Evolutionary conservation across 2,329 filamentous ascomycete species (phyloP).

Genomic region (Atkinsonella hypoxylon): DNA sequence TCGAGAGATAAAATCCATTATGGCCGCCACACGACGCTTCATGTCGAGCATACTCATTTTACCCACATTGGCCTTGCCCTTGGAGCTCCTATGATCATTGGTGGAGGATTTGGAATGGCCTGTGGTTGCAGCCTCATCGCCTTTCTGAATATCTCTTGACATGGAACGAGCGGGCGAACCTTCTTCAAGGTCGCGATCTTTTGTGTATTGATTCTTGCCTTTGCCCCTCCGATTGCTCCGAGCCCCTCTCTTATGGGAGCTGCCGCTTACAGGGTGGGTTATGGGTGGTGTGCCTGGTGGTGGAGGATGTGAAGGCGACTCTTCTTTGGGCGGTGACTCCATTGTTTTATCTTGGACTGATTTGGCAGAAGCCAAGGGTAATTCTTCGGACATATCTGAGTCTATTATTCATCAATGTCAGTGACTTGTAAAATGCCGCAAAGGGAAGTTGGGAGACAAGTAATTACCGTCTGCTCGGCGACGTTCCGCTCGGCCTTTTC

Average conservation of each 20-base stretch:
- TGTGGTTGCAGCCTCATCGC: constrained; percentile 21
- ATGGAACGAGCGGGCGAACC: constrained; percentile 45
- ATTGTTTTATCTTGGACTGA: constrained; percentile 17
- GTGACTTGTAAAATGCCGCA: neutral
- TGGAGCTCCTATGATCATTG: constrained; percentile 40
- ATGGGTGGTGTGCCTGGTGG: constrained; percentile 30
- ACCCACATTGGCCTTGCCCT: constrained; percentile 38
- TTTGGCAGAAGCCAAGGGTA: constrained; percentile 34
- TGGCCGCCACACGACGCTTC: constrained; percentile 70
- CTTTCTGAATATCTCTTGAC: constrained; percentile 34
- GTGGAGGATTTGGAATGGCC: constrained; percentile 23
- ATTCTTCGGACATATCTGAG: constrained; percentile 60
- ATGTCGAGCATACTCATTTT: constrained; percentile 81
- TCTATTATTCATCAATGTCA: constrained; percentile 31
- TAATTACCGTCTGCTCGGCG: constrained; percentile 64
- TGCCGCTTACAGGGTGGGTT: constrained; percentile 31
- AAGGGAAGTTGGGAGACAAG: neutral
- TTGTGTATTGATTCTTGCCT: constrained; percentile 74
- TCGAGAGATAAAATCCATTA: constrained; percentile 80
- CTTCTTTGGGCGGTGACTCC: constrained; percentile 17
- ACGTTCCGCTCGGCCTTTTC: constrained; percentile 71
- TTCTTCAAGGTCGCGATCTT: constrained; percentile 52
- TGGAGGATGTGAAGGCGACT: constrained; percentile 18
- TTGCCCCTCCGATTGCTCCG: constrained; percentile 55
- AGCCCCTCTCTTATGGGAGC: constrained; percentile 45